Evolutionary conservation across 2,329 filamentous ascomycete species (phyloP), one percentile per base, ranked within the genome.

Genomic region (Trichoderma koningiopsis): DNA sequence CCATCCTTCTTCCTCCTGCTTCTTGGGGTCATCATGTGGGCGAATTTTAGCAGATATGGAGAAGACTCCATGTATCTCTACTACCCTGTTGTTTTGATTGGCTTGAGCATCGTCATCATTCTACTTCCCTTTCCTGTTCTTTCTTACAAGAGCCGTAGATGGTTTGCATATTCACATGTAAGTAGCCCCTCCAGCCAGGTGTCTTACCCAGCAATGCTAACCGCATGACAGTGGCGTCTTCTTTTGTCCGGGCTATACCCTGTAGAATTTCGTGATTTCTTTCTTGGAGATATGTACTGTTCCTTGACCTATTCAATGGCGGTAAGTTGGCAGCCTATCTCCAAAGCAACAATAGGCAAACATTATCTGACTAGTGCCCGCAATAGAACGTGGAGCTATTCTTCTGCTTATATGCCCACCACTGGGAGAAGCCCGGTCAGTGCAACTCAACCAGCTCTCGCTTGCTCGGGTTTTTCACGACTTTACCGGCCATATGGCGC

Each of bases 231-330:
- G 91, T 96, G 92, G 87, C 92, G 96, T 71, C 84, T 98, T 22
- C 82, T 96, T 65, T 86, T 95, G 60, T 93, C 95, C 16, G 94
- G 94, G 4, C 78, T 97, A 24, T 97, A 96, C 76, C 93, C 93
- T 1, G 96, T 99, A 61, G 95, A 98, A 78, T 99, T 98, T 78
- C 89, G 94, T 69, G 96, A 99, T 80, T 98, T 99, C 81, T 98
- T 97, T 80, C 86, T 98, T 0, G 96, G 96, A 64, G 96, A 99
- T 78, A 97, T 98, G 85, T 97, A 97, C 79, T 98, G 95, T 80
- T 98, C 96, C 3, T 84, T 97, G 68, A 97, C 94, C 6, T 99
- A 99, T 79, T 87, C 91, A 19, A 92, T 93, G 80, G 91, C 92
- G 71, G 92, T 95, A 85, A 83, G 91, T 87, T 4, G 31, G 13